Evolutionary conservation across 108 stramenopile genomes (phyloP).

Genomic region (Skeletonema grethae): DNA sequence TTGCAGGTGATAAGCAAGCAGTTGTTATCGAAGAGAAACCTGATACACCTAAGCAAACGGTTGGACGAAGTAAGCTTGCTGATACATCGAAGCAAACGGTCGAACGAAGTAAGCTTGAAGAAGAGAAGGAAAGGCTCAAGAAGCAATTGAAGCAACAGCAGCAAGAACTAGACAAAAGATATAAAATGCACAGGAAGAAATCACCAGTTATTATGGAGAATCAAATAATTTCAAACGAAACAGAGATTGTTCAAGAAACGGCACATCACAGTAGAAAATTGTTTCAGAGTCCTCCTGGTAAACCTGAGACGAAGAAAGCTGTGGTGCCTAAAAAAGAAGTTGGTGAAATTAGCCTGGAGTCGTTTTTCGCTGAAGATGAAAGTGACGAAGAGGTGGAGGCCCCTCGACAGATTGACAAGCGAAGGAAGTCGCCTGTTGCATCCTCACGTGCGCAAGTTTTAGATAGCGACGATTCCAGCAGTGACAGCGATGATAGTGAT

Average conservation of each 20-base stretch:
- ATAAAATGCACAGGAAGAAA: constrained; percentile 1
- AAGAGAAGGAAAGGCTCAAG: constrained; percentile 18
- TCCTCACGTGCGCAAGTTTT: constrained; percentile 4
- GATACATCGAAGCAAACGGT: neutral
- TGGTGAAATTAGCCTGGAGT: constrained; percentile 24
- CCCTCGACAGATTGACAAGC: constrained; percentile 8
- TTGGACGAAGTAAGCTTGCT: no score
- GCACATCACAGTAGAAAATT: constrained; percentile 13
- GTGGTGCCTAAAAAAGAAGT: constrained; percentile 7
- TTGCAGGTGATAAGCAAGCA: neutral
- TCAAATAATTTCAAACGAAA: neutral
- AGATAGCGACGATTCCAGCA: constrained; percentile 26
- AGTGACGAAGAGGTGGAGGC: constrained; percentile 18
- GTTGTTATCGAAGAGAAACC: constrained; percentile 1
- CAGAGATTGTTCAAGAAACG: neutral
- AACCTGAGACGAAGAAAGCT: neutral
- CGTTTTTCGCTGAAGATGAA: constrained; percentile 48
- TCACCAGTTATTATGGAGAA: neutral
- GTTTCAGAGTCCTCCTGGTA: constrained; percentile 20
- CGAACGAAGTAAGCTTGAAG: constrained; percentile 22
- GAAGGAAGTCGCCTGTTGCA: neutral
- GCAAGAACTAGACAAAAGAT: neutral
- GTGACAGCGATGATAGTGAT: constrained; percentile 36
- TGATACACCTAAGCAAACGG: constrained; percentile 1
- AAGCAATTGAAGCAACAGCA: constrained; percentile 13